A percentile compares a stretch with the other conserved stretches of the same genome.
phyloP scores from a whole-genome alignment of 192 early-diverging fungal genomes.

The Gamsiella multidivaricata region DNA sequence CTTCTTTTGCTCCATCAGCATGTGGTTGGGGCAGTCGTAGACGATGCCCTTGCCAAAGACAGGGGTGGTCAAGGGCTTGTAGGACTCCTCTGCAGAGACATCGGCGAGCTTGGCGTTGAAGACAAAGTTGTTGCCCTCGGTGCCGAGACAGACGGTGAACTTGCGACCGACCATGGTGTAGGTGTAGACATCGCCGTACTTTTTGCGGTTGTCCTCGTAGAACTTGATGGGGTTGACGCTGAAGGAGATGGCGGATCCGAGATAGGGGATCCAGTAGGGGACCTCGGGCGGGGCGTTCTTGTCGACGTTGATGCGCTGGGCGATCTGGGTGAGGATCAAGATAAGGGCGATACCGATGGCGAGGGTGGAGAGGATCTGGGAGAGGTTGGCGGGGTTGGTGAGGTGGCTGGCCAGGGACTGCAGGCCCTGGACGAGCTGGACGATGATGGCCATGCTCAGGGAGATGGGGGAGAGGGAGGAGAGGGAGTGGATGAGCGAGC shows the following conservation, averaged over 20 bases:
- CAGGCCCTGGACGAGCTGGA: conserved; percentile 47
- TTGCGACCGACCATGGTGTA: conserved; percentile 92
- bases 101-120: conserved; percentile 91
- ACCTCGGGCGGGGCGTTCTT: conserved; percentile 77
- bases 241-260: conserved; percentile 89
- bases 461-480: conserved; percentile 4
- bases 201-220: conserved; percentile 82
- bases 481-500: conserved; percentile 1
- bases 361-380: conserved; percentile 40
- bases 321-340: conserved; percentile 46
- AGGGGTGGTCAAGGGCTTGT: conserved; percentile 90
- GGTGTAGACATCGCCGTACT: conserved; percentile 92
- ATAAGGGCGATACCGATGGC: conserved; percentile 44
- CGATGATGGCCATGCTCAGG: conserved; percentile 50
- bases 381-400: conserved; percentile 51
- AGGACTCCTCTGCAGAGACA: conserved; percentile 93
- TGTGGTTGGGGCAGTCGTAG: conserved; percentile 91
- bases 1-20: conserved; percentile 99
- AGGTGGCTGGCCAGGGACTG: conserved; percentile 44
- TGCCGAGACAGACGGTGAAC: conserved; percentile 89
- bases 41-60: conserved; percentile 97
- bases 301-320: conserved; percentile 41
- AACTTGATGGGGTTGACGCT: conserved; percentile 92
- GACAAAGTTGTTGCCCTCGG: conserved; percentile 96
- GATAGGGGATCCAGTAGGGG: conserved; percentile 84